A percentile compares a stretch with the other conserved stretches of the same genome.
Evolutionary conservation across 2,329 filamentous ascomycete genomes (phyloP).

Genomic region (Didymosphaeria variabile): DNA sequence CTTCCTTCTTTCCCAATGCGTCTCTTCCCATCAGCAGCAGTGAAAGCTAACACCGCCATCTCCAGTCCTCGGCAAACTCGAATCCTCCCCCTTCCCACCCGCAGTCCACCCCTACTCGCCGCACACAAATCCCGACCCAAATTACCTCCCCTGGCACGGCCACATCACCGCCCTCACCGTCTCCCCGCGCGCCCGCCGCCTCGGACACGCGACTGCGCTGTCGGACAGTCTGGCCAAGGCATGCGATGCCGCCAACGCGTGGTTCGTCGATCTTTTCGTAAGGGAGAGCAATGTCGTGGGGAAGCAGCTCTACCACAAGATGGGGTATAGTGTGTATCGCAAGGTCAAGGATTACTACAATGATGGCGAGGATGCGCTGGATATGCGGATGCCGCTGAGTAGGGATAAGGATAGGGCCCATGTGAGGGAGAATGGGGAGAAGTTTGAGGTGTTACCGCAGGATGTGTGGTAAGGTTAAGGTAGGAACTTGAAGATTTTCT

Average conservation of each 20-base stretch:
- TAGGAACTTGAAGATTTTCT: not conserved
- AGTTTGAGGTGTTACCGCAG: conserved; percentile 77
- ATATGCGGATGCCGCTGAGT: conserved; percentile 93
- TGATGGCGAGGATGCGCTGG: conserved; percentile 93
- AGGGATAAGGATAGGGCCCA: conserved; percentile 80
- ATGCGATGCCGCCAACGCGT: conserved; percentile 82
- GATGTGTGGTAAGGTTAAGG: conserved; percentile 76
- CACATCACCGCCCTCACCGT: conserved; percentile 97
- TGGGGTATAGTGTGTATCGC: conserved; percentile 90
- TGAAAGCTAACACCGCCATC: conserved; percentile 10
- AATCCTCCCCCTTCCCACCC: conserved; percentile 78
- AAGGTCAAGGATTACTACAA: conserved; percentile 93
- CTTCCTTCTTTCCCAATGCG: not conserved
- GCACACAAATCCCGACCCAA: conserved; percentile 53
- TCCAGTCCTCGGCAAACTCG: conserved; percentile 94
- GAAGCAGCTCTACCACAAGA: conserved; percentile 85
- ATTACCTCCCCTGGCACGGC: conserved; percentile 99
- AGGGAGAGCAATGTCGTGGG: conserved; percentile 87
- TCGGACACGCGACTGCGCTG: conserved; percentile 86
- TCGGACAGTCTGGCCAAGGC: conserved; percentile 82
- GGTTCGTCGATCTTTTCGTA: conserved; percentile 97
- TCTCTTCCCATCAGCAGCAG: not conserved
- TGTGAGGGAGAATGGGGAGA: conserved; percentile 81
- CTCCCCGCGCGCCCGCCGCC: conserved; percentile 81
- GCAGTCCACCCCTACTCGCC: conserved; percentile 77